Evolutionary conservation across 495 filamentous ascomycete genomes (phyloP).

Genomic region (Talaromyces liani): DNA sequence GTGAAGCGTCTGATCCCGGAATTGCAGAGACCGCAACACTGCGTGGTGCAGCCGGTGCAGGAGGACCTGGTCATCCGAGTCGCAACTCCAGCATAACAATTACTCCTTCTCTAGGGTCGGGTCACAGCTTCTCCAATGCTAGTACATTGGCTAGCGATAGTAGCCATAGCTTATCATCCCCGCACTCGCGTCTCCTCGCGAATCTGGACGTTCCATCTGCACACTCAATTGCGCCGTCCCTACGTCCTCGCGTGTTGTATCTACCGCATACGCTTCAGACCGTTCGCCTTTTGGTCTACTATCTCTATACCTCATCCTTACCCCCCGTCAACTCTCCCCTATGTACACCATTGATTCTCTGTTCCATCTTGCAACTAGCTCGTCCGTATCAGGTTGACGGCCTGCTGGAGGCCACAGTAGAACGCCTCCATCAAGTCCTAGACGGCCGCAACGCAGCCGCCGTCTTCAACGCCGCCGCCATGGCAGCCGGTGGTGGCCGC

Average conservation of each 20-base stretch:
- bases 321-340: conserved; percentile 66
- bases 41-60: conserved; percentile 27
- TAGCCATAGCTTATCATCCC: conserved; percentile 29
- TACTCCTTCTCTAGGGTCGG: conserved; percentile 54
- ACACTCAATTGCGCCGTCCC: conserved; percentile 55
- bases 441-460: conserved; percentile 92
- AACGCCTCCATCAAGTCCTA: conserved; percentile 82
- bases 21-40: conserved; percentile 46
- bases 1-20: conserved; percentile 54
- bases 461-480: conserved; percentile 95
- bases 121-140: conserved; percentile 54
- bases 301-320: conserved; percentile 84
- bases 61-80: conserved; percentile 25
- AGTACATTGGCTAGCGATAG: conserved; percentile 40
- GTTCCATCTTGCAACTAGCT: conserved; percentile 87
- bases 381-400: conserved; percentile 91
- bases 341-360: conserved; percentile 93
- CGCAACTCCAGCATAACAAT: conserved; percentile 84
- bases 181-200: conserved; percentile 37
- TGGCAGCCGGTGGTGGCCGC: conserved; percentile 90
- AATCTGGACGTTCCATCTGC: conserved; percentile 38
- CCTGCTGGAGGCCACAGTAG: conserved; percentile 82
- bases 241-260: conserved; percentile 78
- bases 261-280: conserved; percentile 89
- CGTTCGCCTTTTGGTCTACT: conserved; percentile 79